These are phyloP conservation scores for Pilatotrama ljubarskyi DNA, from an alignment of 768 basidiomycete genomes.

Conservation along the genomic window DNA sequence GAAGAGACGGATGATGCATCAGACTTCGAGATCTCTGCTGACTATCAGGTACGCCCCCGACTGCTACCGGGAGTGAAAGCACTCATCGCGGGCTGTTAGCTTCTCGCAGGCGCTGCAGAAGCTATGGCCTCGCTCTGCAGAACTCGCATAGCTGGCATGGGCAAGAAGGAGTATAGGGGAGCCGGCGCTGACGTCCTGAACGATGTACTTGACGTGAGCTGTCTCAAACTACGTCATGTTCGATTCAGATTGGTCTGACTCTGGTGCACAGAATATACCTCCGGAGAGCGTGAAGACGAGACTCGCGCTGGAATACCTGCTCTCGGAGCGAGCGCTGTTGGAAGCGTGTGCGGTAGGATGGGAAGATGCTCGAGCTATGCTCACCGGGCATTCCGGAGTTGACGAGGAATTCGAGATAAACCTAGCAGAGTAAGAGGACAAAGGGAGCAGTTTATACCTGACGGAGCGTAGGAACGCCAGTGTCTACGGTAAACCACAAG, in stretches of 20 bases:
- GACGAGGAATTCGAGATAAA: background rate
- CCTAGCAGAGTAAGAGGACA: background rate
- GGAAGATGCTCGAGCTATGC: constrained; percentile 17
- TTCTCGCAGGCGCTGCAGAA: background rate
- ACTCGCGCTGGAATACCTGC: constrained; percentile 23
- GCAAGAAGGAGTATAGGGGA: constrained; percentile 13
- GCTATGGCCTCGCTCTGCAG: constrained; percentile 4
- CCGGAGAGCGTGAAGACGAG: constrained; percentile 15
- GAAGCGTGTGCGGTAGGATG: constrained; percentile 26
- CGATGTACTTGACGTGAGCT: constrained; percentile 19
- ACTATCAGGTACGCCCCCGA: background rate
- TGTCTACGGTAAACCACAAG: no score
- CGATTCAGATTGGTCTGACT: background rate
- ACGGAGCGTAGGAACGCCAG: background rate
- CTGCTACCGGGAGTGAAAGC: no score
- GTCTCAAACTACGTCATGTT: no score
- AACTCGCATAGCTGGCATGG: constrained; percentile 8
- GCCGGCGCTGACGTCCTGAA: constrained; percentile 4
- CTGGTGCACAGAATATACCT: constrained; percentile 16
- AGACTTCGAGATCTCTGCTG: background rate
- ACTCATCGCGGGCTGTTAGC: background rate
- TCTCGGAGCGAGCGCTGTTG: constrained; percentile 29
- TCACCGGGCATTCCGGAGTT: background rate
- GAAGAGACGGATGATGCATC: background rate
- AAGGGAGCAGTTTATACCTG: no score